Evolutionary conservation across 1,284 basidiomycete genomes (phyloP), one percentile per base, ranked within the genome.

Genomic region (Naganishia cerealis): DNA sequence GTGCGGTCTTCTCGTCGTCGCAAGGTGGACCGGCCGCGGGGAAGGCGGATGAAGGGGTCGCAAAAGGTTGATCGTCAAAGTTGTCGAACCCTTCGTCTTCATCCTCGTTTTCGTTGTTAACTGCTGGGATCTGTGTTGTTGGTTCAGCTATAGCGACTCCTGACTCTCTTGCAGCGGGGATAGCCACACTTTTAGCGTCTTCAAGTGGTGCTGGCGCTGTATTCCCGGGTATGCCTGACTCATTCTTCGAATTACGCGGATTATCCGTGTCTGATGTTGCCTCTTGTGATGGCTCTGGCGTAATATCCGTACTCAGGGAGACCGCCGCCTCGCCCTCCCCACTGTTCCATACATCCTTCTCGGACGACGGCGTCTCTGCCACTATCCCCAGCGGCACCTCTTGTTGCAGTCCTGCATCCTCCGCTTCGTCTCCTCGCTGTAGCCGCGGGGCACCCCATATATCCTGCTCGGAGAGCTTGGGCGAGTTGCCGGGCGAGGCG

Each of bases 1-100:
- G 29, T 33, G 29, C 6, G 70, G 88, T 87, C 70, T 89, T 88
- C 71, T 87, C 85, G 69, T 86, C 90, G 56, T 77, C 77, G 58
- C 57, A 52, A 16, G 55, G n/a, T 50, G 65, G 65, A 52, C 58
- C 65, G 29, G 65, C 33, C 7, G 16, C 26, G 18, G 36, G 15
- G 8, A 39, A 18, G 18, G 55, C 24, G 3, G 29, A 24, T 24
- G 53, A 18, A 36, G 36, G 33, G 9, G 16, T 21, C 33, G 15
- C 1, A 40, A 33, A 33, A 33, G 29, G 29, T 33, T 33, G 29
- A 39, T 21, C 33, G 29, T 18, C 38, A 39, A 12, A 38, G 21
- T 10, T 15, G 40, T 16, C 21, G 57, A 9, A 43, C 33, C 57
- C 18, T 3, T 26, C 42, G 15, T 9, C 29, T 24, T 29, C 15